These are phyloP conservation scores for Populus tremula DNA, from an alignment of 345 rosid genomes.

Conservation along the genomic window DNA sequence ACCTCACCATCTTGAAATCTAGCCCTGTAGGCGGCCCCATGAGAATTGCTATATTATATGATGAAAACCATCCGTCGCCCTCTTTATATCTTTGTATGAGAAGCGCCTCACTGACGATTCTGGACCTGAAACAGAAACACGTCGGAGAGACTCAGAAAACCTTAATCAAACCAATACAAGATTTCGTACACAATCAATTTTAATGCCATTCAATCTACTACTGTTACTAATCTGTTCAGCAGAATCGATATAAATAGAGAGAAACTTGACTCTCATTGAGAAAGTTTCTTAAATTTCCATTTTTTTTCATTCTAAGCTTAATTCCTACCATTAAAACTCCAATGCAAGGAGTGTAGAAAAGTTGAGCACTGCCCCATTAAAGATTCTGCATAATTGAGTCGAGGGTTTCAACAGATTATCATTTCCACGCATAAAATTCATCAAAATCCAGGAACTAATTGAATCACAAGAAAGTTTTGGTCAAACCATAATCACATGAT, in stretches of 20 bases:
- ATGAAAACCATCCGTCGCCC: constrained; percentile 70
- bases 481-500: not conserved
- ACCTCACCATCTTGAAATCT: constrained; percentile 62
- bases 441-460: not conserved
- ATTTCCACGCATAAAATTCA: constrained; percentile 4
- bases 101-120: constrained; percentile 53
- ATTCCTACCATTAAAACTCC: not conserved
- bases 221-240: not conserved
- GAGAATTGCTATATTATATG: constrained; percentile 54
- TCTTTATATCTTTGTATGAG: constrained; percentile 66
- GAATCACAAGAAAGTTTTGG: not conserved
- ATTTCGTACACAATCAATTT: not conserved
- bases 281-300: not conserved
- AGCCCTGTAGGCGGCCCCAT: constrained; percentile 71
- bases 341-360: not conserved
- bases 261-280: too few relatives aligned
- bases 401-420: not conserved
- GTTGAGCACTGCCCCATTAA: not conserved
- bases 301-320: not conserved
- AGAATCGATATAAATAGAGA: not conserved
- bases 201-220: too few relatives aligned
- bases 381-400: not conserved
- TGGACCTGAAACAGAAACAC: constrained; percentile 40
- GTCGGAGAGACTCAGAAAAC: not conserved
- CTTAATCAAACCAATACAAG: not conserved